Conservation (phyloP, 306 rosid species). For the Citrullus mucosospermus region DNA sequence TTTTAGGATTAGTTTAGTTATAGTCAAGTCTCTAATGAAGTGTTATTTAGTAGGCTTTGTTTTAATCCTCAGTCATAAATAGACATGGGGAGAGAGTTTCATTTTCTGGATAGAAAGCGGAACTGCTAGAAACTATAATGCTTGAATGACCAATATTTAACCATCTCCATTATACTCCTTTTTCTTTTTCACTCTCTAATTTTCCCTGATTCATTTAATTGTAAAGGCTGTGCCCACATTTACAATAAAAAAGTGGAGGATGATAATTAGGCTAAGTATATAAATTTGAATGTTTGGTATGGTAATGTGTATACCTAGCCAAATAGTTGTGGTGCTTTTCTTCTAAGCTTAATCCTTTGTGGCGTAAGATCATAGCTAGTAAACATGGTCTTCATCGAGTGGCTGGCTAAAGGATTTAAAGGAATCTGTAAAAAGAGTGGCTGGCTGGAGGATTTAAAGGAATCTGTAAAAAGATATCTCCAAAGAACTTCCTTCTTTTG, state of each 20-base stretch:
- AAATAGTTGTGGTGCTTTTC: too few species aligned
- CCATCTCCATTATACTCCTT: not conserved
- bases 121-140: conserved; percentile 1
- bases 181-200: too few species aligned
- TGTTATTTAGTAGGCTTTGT: not conserved
- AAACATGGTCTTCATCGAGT: too few species aligned
- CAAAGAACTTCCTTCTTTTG: too few species aligned
- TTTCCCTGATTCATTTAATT: not conserved
- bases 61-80: not conserved
- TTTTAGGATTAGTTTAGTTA: not conserved
- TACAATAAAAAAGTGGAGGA: not conserved
- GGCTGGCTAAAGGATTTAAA: too few species aligned
- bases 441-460: too few species aligned
- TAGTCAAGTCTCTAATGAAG: not conserved
- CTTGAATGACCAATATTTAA: not conserved
- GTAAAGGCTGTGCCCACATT: not conserved
- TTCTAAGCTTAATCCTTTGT: too few species aligned
- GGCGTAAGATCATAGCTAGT: too few species aligned
- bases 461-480: too few species aligned
- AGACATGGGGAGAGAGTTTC: not conserved
- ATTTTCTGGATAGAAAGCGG: not conserved
- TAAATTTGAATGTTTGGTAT: not conserved
- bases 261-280: not conserved
- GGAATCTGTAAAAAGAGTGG: too few species aligned
- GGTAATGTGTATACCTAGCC: too few species aligned